Evolutionary conservation across 2,329 filamentous ascomycete genomes (phyloP).

Genomic region (Phialophora tarda): DNA sequence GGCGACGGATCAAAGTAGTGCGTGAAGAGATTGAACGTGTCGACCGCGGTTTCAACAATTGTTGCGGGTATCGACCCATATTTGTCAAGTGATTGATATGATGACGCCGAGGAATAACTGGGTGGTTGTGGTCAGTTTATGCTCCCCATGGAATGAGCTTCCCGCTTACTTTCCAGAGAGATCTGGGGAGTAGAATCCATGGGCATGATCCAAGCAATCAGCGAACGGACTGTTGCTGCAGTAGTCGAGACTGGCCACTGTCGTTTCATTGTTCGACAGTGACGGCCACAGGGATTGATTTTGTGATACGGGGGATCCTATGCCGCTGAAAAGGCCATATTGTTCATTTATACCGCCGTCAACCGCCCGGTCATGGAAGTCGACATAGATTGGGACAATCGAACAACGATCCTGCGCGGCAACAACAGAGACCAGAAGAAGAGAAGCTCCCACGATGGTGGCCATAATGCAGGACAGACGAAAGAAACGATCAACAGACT

Average conservation of each 20-base stretch:
- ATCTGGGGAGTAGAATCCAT: conserved; percentile 34
- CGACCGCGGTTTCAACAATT: conserved; percentile 44
- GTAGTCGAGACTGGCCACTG: conserved; percentile 46
- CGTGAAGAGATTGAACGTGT: conserved; percentile 37
- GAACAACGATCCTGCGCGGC: conserved; percentile 27
- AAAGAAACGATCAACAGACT: background rate
- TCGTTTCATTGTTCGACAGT: conserved; percentile 51
- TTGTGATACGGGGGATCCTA: conserved; percentile 49
- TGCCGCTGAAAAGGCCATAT: conserved; percentile 54
- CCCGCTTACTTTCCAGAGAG: conserved; percentile 33
- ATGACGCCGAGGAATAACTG: conserved; percentile 26
- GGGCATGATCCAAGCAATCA: conserved; percentile 28
- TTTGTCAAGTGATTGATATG: conserved; percentile 39
- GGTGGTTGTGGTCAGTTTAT: conserved; percentile 33
- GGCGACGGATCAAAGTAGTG: conserved; percentile 40
- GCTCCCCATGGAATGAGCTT: conserved; percentile 36
- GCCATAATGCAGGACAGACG: conserved; percentile 22
- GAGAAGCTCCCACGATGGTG: conserved; percentile 13
- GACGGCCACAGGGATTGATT: conserved; percentile 54
- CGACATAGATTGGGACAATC: conserved; percentile 50
- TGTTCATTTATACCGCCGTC: conserved; percentile 48
- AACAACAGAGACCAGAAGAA: conserved; percentile 24
- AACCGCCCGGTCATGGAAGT: conserved; percentile 53
- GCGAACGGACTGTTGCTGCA: conserved; percentile 45
- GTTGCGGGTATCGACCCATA: conserved; percentile 46